Conservation (phyloP, 768 basidiomycete genomes). For the Pisolithus tinctorius region DNA sequence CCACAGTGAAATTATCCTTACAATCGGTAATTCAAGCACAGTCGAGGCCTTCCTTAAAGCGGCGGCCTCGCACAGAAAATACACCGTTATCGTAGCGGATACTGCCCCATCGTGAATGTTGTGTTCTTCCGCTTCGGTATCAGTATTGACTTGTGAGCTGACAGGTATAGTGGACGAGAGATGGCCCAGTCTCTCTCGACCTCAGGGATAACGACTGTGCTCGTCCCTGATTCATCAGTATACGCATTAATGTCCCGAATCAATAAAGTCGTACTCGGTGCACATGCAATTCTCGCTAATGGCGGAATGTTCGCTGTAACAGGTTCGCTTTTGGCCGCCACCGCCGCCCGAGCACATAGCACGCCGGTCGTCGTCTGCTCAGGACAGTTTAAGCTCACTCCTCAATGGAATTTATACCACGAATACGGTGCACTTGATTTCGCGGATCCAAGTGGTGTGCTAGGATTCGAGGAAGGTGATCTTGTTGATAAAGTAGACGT, state of each 20-base stretch:
- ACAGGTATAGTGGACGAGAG: slow-evolving; percentile 76
- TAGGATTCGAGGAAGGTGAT: slow-evolving; percentile 70
- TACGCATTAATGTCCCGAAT: slow-evolving; percentile 95
- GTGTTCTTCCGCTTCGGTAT: neutral
- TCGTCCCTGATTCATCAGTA: slow-evolving; percentile 94
- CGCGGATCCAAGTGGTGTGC: slow-evolving; percentile 59
- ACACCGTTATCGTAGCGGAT: slow-evolving; percentile 94
- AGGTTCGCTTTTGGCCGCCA: slow-evolving; percentile 78
- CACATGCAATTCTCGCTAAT: slow-evolving; percentile 94
- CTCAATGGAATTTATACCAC: slow-evolving; percentile 82
- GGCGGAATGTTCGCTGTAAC: slow-evolving; percentile 91
- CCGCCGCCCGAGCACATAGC: slow-evolving; percentile 83
- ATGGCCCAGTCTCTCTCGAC: slow-evolving; percentile 79
- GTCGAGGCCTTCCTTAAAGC: slow-evolving; percentile 92
- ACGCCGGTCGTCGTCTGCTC: slow-evolving; percentile 92
- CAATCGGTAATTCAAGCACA: slow-evolving; percentile 89
- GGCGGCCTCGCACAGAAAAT: slow-evolving; percentile 84
- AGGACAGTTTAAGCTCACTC: slow-evolving; percentile 95
- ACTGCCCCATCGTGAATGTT: slow-evolving; percentile 81
- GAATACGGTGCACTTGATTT: slow-evolving; percentile 82
- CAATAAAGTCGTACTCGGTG: slow-evolving; percentile 92
- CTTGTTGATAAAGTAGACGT: slow-evolving; percentile 87
- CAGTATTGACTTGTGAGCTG: neutral
- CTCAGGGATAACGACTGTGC: slow-evolving; percentile 84
- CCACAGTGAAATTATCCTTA: slow-evolving; percentile 85